Conservation (phyloP, 805 yeast species). For the Zygoascus flipseniorum region DNA sequence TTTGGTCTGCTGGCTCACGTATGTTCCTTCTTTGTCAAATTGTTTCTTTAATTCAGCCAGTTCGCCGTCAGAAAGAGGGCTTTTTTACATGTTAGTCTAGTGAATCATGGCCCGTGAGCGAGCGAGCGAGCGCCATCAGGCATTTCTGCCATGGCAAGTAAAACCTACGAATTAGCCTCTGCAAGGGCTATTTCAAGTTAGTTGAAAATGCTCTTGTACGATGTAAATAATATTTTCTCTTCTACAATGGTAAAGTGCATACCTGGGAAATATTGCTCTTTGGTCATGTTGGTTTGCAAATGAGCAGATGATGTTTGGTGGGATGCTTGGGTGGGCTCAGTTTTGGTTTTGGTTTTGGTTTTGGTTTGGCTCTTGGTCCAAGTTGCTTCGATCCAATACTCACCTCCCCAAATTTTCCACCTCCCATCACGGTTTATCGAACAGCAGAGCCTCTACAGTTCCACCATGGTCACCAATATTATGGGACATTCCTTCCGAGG, state of each 20-base stretch:
- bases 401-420: not conserved
- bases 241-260: not conserved
- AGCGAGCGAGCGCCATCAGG: not conserved
- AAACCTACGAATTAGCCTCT: conserved; percentile 11
- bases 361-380: not conserved
- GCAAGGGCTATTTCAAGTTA: conserved; percentile 5
- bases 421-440: not conserved
- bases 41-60: conserved; percentile 68
- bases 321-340: too few relatives aligned
- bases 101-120: too few relatives aligned
- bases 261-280: conserved; percentile 8
- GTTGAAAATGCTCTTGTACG: not conserved
- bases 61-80: conserved; percentile 64
- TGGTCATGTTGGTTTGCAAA: not conserved
- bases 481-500: conserved; percentile 33
- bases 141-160: not conserved
- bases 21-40: conserved; percentile 71
- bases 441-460: too few relatives aligned
- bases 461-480: conserved; percentile 27
- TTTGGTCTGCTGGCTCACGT: conserved; percentile 70
- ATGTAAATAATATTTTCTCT: not conserved
- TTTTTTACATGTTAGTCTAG: conserved; percentile 6
- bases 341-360: too few relatives aligned
- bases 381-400: not conserved
- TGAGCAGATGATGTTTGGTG: too few relatives aligned